Evolutionary conservation across 345 rosid species (phyloP).

Genomic region (Kernera saxatilis): DNA sequence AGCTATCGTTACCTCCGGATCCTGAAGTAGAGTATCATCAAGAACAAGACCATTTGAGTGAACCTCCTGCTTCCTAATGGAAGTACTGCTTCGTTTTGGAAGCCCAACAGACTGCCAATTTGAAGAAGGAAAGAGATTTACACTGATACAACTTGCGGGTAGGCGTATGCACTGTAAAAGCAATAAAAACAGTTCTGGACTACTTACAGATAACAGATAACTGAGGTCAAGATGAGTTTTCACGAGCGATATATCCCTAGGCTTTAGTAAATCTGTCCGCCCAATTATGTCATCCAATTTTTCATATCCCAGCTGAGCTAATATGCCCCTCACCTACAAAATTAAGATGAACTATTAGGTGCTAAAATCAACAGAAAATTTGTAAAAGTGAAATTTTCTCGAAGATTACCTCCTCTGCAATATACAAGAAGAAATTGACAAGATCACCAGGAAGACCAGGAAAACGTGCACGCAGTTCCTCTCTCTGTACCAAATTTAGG

Average conservation of each 20-base stretch:
- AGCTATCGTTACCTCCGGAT: slow-evolving; percentile 62
- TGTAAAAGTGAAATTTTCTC: neutral
- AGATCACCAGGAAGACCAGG: slow-evolving; percentile 99
- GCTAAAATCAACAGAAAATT: neutral
- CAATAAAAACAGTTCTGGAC: neutral
- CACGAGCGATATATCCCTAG: slow-evolving; percentile 88
- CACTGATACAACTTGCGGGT: neutral
- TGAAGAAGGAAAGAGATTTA: slow-evolving; percentile 4
- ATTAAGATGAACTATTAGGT: neutral
- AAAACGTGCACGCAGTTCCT: slow-evolving; percentile 96
- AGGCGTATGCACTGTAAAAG: neutral
- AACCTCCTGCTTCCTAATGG: slow-evolving; percentile 83
- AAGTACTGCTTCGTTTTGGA: slow-evolving; percentile 85
- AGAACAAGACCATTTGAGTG: slow-evolving; percentile 84
- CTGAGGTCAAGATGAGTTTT: slow-evolving; percentile 94
- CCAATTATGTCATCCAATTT: slow-evolving; percentile 91
- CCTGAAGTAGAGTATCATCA: slow-evolving; percentile 76
- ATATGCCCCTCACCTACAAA: slow-evolving; percentile 84
- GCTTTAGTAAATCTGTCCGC: slow-evolving; percentile 66
- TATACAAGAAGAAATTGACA: slow-evolving; percentile 88
- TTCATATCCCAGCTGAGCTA: slow-evolving; percentile 89
- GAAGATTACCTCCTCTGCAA: slow-evolving; percentile 88
- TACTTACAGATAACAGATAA: slow-evolving; percentile 68
- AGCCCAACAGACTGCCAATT: slow-evolving; percentile 66
- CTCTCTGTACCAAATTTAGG: slow-evolving; percentile 50